Evolutionary conservation across 805 yeast species (phyloP), one percentile per base, ranked within the genome.

Genomic region (Millerozyma acaciae): DNA sequence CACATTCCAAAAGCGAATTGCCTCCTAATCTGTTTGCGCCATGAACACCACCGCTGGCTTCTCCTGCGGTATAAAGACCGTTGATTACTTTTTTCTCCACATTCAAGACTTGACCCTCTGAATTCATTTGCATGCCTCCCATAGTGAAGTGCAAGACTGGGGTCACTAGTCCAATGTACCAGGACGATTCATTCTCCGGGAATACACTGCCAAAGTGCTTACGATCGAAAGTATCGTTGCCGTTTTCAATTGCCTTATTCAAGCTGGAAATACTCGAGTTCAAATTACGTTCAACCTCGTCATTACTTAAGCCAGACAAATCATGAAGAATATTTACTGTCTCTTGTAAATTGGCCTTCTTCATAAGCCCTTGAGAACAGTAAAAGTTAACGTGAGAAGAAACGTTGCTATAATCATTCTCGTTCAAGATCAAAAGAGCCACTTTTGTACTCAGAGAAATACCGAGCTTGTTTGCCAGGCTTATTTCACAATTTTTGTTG

Each of bases 11-110:
- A 25, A 78, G 56, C 28, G 77, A 68, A 8, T 78, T 69, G 1
- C 83, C 84, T 19, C 77, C 78, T 17, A 80, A 53, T 52, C 84
- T 66, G 45, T 76, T 76, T 10, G 62, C 68, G 8, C 86, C 86
- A 48, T 79, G 85, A 4, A 79, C 73, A 26, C 84, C 86, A 13
- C 84, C 85, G 30, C 80, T 72, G 14, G 76, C 72, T 50, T 80
- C 86, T 9, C 86, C 87, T 14, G 74, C 75, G 0, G 84, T 84
- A 50, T 63, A 78, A 7, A 79, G 47, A 10, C 79, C 78, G 2
- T 55, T 46, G 3, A 72, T 55, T 6, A 64, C 44, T 2, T 52
- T 35, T 12, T 53, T 47, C 20, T 59, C 44, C 26, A 55, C 46
- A 2, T 37, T 38, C 10, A 45, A 25, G 7, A 50, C 50, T 24